These are phyloP conservation scores for Venturiaceae sp. DNA, from an alignment of 2,329 filamentous ascomycete species.

Conservation along the genomic window DNA sequence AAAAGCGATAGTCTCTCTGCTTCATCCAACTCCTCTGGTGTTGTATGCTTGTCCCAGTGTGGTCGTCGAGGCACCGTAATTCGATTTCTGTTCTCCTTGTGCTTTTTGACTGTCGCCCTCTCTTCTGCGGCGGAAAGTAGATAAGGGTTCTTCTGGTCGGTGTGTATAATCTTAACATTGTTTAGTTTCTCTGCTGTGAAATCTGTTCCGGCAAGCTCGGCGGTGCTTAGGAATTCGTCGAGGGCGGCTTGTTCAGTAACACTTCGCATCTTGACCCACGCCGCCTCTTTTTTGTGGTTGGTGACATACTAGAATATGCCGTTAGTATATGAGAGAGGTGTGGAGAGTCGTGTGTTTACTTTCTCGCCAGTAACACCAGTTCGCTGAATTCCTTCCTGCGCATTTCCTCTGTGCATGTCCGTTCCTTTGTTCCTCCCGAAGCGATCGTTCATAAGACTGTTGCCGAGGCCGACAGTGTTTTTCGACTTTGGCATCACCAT, in stretches of 20 bases:
- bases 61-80: constrained; percentile 87
- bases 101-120: constrained; percentile 65
- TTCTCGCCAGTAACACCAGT: constrained; percentile 68
- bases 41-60: constrained; percentile 78
- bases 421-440: constrained; percentile 87
- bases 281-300: constrained; percentile 80
- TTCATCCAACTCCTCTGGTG: constrained; percentile 68
- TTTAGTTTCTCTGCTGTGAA: constrained; percentile 99
- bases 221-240: constrained; percentile 92
- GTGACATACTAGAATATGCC: constrained; percentile 90
- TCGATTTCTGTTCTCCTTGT: constrained; percentile 66
- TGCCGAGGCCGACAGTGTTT: constrained; percentile 88
- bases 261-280: constrained; percentile 99
- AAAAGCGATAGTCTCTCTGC: constrained; percentile 73
- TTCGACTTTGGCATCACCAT: constrained; percentile 89
- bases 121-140: constrained; percentile 80
- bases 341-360: constrained; percentile 35
- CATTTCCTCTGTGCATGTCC: constrained; percentile 64
- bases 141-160: constrained; percentile 92
- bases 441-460: constrained; percentile 96
- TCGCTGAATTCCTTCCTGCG: constrained; percentile 55
- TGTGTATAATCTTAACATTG: constrained; percentile 97
- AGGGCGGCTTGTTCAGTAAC: constrained; percentile 94
- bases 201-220: constrained; percentile 94
- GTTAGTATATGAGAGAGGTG: constrained; percentile 10